A percentile compares a stretch with the other conserved stretches of the same genome.
Evolutionary conservation across 805 yeast species (phyloP).

Genomic region (Kazachstania psychrophila): DNA sequence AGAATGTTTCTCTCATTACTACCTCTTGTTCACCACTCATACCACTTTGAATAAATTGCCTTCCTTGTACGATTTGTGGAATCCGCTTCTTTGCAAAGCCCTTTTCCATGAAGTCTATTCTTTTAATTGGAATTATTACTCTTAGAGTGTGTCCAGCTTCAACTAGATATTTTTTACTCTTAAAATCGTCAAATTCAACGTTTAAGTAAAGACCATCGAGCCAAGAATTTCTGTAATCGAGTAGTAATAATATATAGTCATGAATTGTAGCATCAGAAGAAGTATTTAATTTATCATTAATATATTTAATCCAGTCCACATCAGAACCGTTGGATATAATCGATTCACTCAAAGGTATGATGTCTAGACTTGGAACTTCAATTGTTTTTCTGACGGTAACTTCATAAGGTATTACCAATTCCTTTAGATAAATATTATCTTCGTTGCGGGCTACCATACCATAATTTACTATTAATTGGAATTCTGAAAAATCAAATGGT

Average conservation of each 20-base stretch:
- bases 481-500: conserved; percentile 16
- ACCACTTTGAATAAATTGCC: conserved; percentile 52
- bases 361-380: conserved; percentile 61
- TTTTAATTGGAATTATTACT: conserved; percentile 58
- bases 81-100: conserved; percentile 37
- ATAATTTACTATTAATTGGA: conserved; percentile 22
- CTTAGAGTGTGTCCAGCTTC: conserved; percentile 45
- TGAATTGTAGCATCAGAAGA: conserved; percentile 28
- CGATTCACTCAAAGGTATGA: conserved; percentile 45
- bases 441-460: conserved; percentile 18
- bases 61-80: conserved; percentile 55
- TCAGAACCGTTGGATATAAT: conserved; percentile 15
- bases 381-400: conserved; percentile 44
- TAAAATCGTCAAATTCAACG: conserved; percentile 29
- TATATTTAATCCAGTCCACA: conserved; percentile 25
- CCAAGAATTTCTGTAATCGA: conserved; percentile 83
- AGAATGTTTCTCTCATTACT: conserved; percentile 56
- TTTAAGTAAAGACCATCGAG: conserved; percentile 39
- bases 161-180: conserved; percentile 21
- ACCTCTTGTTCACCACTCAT: conserved; percentile 47
- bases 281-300: conserved; percentile 8
- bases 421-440: conserved; percentile 17
- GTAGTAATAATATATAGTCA: conserved; percentile 52
- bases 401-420: conserved; percentile 20
- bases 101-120: conserved; percentile 36